Conservation (phyloP, 108 stramenopile genomes). For the Craspedostauros australis region DNA sequence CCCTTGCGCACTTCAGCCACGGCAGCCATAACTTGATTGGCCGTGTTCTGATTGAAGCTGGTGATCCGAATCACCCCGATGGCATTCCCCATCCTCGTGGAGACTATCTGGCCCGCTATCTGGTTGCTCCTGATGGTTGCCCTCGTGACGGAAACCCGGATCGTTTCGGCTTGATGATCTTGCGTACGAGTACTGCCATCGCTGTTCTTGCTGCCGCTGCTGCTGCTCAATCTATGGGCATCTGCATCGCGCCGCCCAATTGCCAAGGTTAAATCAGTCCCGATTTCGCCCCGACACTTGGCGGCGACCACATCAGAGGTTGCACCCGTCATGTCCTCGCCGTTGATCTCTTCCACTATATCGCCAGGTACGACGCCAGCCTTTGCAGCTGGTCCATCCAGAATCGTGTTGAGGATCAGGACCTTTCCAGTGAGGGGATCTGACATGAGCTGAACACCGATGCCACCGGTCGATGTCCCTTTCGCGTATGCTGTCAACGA, state of each 20-base stretch:
- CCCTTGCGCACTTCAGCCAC: constrained; percentile 11
- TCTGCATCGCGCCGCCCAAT: constrained; percentile 19
- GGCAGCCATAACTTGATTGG: constrained; percentile 21
- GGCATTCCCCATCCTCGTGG: too few species aligned
- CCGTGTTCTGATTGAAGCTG: constrained; percentile 43
- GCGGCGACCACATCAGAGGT: constrained; percentile 45
- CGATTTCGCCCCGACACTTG: constrained; percentile 38
- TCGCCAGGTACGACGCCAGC: constrained; percentile 43
- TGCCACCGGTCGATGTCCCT: constrained; percentile 24
- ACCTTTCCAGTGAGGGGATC: constrained; percentile 28
- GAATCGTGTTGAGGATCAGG: constrained; percentile 24
- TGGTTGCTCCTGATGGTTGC: too few species aligned
- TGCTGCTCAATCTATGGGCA: neutral
- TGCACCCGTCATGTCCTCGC: constrained; percentile 27
- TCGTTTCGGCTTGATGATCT: neutral
- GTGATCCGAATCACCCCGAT: constrained; percentile 39
- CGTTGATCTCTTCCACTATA: constrained; percentile 32
- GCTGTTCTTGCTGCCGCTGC: constrained; percentile 18
- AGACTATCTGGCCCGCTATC: too few species aligned
- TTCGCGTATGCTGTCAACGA: constrained; percentile 36
- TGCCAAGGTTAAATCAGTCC: constrained; percentile 19
- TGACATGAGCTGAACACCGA: constrained; percentile 46
- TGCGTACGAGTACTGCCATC: constrained; percentile 15
- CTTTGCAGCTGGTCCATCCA: constrained; percentile 28
- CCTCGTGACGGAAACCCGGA: constrained; percentile 19